A percentile compares a stretch with the other conserved stretches of the same genome.
These are phyloP conservation scores for Trichoderma koningiopsis DNA, from an alignment of 2,329 filamentous ascomycete genomes.

Conservation along the genomic window DNA sequence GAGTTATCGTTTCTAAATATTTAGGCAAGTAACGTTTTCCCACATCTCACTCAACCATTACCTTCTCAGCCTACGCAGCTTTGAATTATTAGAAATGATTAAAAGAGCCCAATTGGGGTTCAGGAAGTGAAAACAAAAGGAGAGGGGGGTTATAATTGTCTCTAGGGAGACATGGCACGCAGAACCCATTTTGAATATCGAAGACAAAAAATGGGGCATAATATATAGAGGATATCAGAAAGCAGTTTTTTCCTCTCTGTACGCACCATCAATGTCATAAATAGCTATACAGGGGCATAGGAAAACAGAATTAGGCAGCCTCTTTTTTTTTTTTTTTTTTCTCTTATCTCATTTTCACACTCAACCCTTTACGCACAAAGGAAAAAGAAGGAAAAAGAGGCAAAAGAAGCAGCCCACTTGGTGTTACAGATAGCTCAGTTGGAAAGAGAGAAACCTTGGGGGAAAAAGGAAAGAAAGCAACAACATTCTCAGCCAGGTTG, in stretches of 20 bases:
- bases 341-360: neutral
- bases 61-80: neutral
- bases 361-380: neutral
- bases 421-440: neutral
- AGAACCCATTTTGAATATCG: neutral
- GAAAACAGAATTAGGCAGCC: neutral
- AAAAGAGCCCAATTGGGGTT: neutral
- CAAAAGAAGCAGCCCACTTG: neutral
- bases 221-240: conserved; percentile 3
- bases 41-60: neutral
- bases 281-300: neutral
- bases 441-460: neutral
- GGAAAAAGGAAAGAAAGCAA: neutral
- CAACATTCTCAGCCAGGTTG: conserved; percentile 30
- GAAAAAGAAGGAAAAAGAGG: neutral
- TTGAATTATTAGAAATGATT: neutral
- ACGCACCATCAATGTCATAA: neutral
- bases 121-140: neutral
- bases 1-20: neutral
- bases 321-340: neutral
- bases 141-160: neutral
- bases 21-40: neutral
- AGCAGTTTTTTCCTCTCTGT: neutral
- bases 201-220: neutral
- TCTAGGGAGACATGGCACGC: neutral